Conservation (phyloP, 257 asterid species). For the Linderniella brevidens region DNA sequence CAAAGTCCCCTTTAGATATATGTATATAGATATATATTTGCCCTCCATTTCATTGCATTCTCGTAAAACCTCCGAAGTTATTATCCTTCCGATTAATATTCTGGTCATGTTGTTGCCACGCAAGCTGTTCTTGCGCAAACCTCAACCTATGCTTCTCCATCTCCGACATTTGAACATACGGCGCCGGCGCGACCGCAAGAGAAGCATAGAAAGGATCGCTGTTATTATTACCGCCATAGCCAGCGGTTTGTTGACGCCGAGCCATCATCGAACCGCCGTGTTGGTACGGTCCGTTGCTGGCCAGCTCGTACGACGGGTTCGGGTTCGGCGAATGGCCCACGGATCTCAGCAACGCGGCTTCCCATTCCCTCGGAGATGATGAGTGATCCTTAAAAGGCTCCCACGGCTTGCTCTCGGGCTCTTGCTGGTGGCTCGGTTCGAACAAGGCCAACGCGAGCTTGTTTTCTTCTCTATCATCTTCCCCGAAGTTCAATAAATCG, state of each 20-base stretch:
- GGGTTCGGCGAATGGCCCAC: conserved; percentile 14
- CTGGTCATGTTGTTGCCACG: conserved; percentile 63
- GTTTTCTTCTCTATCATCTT: conserved; percentile 34
- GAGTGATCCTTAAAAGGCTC: conserved; percentile 32
- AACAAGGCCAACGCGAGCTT: conserved; percentile 41
- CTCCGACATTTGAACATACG: conserved; percentile 70
- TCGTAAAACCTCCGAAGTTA: no score
- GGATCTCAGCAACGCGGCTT: conserved; percentile 8
- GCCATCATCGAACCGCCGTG: conserved; percentile 32
- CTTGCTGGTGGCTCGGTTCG: neutral
- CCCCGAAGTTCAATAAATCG: conserved; percentile 47
- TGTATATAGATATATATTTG: no score
- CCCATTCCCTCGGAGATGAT: conserved; percentile 53
- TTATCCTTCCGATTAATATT: conserved; percentile 1
- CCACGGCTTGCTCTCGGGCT: conserved; percentile 28
- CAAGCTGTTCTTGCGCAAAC: conserved; percentile 40
- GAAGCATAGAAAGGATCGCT: conserved; percentile 58
- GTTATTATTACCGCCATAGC: conserved; percentile 2
- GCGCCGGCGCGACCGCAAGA: conserved; percentile 42
- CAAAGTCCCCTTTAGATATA: no score
- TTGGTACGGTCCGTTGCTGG: conserved; percentile 56
- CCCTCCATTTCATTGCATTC: no score
- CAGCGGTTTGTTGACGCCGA: conserved; percentile 8
- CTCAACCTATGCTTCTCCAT: conserved; percentile 54
- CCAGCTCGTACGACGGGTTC: conserved; percentile 31